phyloP scores from a whole-genome alignment of 768 basidiomycete species.

The Leucocoprinus leucothites region DNA sequence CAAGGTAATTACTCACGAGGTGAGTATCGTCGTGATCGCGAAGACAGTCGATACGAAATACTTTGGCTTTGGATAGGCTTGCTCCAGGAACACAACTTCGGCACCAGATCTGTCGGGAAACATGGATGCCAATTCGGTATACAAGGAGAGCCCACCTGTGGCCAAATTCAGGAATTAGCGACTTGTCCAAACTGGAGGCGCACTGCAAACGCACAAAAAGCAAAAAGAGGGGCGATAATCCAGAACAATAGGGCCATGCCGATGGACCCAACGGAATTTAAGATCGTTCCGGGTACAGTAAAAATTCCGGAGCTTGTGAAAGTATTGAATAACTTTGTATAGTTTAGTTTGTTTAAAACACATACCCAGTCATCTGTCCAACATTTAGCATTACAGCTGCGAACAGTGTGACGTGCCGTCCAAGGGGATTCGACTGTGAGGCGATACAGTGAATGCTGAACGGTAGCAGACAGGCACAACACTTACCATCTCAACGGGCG shows the following conservation, averaged over 20 bases:
- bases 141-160: constrained; percentile 33
- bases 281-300: constrained; percentile 30
- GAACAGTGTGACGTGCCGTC: constrained; percentile 26
- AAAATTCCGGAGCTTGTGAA: constrained; percentile 13
- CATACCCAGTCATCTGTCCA: constrained; percentile 32
- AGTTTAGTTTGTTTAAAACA: neutral
- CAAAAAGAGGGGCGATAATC: constrained; percentile 30
- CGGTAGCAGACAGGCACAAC: too few species aligned
- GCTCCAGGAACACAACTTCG: constrained; percentile 46
- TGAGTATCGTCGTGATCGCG: constrained; percentile 34
- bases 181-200: too few species aligned
- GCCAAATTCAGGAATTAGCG: too few species aligned
- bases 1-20: constrained; percentile 25
- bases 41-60: constrained; percentile 42
- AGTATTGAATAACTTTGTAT: neutral
- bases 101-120: constrained; percentile 48
- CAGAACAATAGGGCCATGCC: constrained; percentile 29
- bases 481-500: too few species aligned
- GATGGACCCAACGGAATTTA: constrained; percentile 35
- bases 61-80: constrained; percentile 40
- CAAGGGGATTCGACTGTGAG: neutral
- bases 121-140: constrained; percentile 43
- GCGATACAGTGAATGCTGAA: too few species aligned
- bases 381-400: constrained; percentile 35
- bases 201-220: constrained; percentile 27